Evolutionary conservation across 2,329 filamentous ascomycete species (phyloP).

Genomic region (Penicillium occitanis): DNA sequence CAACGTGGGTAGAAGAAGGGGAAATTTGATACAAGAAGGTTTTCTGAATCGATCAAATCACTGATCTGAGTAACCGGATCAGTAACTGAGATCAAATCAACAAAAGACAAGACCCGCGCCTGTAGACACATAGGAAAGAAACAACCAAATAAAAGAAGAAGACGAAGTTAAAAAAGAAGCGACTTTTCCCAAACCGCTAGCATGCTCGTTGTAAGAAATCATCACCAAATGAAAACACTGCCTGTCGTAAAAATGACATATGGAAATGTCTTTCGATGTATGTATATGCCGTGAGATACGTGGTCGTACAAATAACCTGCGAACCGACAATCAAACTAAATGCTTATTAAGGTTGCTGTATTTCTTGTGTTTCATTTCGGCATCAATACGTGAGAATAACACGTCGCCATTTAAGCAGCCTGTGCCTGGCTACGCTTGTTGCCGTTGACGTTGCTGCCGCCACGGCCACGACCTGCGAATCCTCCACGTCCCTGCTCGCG

Average conservation of each 20-base stretch:
- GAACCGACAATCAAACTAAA: conserved; percentile 23
- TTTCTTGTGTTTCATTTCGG: conserved; percentile 14
- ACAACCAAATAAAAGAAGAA: conserved; percentile 28
- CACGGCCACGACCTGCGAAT: conserved; percentile 63
- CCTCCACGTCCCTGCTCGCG: conserved; percentile 69
- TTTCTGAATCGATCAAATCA: conserved; percentile 2
- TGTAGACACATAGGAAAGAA: conserved; percentile 23
- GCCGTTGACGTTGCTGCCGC: conserved; percentile 55
- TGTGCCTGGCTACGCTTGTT: conserved; percentile 49
- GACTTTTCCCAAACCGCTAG: conserved; percentile 46
- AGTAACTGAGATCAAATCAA: not conserved
- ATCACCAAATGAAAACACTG: conserved; percentile 34
- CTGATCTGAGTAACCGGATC: not conserved
- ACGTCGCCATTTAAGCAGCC: conserved; percentile 37
- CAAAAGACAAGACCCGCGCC: conserved; percentile 23
- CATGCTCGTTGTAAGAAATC: conserved; percentile 32
- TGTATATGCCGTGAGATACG: conserved; percentile 31
- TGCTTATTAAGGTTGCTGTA: conserved; percentile 17
- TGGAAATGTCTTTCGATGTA: conserved; percentile 31
- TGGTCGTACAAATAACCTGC: conserved; percentile 30
- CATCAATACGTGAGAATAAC: conserved; percentile 26
- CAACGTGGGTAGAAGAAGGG: not conserved
- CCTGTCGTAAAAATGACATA: conserved; percentile 33
- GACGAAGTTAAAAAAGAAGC: conserved; percentile 26
- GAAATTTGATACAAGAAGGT: conserved; percentile 20